A percentile compares a stretch with the other conserved stretches of the same genome.
These are phyloP conservation scores for Lumnitzera racemosa DNA, from an alignment of 345 rosid species.

Conservation along the genomic window DNA sequence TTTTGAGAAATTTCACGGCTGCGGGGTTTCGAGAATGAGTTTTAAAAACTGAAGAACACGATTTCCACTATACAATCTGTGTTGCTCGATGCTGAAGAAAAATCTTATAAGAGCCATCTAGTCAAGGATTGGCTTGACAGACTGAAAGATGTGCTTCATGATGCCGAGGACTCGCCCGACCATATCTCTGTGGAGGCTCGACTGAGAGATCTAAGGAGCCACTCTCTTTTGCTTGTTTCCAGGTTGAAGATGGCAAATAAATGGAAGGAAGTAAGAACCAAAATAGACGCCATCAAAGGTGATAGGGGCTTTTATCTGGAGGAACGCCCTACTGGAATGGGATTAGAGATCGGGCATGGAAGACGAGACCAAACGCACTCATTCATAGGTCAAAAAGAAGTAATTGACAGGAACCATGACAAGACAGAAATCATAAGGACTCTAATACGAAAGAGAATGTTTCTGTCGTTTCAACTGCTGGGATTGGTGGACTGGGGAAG, in stretches of 20 bases:
- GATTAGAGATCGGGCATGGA: neutral
- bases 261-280: neutral
- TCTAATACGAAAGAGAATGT: neutral
- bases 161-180: constrained; percentile 16
- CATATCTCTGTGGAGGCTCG: neutral
- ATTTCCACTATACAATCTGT: neutral
- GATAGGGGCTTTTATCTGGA: neutral
- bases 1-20: too few species aligned
- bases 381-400: constrained; percentile 3
- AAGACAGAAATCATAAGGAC: constrained; percentile 5
- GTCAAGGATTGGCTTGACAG: constrained; percentile 11
- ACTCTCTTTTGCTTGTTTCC: neutral
- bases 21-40: neutral
- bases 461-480: constrained; percentile 19
- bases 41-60: neutral
- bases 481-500: constrained; percentile 26
- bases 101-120: neutral
- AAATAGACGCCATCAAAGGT: neutral
- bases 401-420: constrained; percentile 24
- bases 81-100: constrained; percentile 17
- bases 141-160: constrained; percentile 10
- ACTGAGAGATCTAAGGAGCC: neutral
- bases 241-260: neutral
- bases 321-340: neutral
- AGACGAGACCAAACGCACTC: constrained; percentile 2